Conservation (phyloP, 2,329 filamentous ascomycete genomes). For the Furcasterigmium sp. region DNA sequence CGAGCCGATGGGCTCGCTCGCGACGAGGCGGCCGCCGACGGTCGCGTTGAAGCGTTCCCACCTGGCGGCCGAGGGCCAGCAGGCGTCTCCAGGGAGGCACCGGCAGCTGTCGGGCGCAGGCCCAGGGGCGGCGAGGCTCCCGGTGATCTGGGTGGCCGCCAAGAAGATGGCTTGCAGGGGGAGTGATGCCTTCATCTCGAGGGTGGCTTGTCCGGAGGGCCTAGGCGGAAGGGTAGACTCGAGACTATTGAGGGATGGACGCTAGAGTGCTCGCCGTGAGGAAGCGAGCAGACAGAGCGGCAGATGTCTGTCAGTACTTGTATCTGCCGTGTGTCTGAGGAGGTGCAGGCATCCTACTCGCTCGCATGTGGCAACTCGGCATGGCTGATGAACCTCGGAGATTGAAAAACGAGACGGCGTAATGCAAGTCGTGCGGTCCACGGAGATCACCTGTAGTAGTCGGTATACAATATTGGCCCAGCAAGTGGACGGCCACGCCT, state of each 20-base stretch:
- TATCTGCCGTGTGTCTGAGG: too few species aligned
- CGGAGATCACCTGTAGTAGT: too few species aligned
- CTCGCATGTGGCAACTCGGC: too few species aligned
- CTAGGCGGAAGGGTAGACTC: neutral
- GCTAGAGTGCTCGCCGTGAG: neutral
- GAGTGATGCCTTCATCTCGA: conserved; percentile 10
- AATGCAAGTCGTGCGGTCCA: too few species aligned
- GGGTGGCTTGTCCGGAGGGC: neutral
- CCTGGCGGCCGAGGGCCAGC: conserved; percentile 42
- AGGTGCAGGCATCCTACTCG: too few species aligned
- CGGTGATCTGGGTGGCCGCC: conserved; percentile 6
- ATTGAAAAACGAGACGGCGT: too few species aligned
- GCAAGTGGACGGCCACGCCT: too few species aligned
- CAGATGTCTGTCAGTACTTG: neutral
- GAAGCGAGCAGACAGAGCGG: neutral
- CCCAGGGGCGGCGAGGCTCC: conserved; percentile 5
- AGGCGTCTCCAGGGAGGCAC: conserved; percentile 44
- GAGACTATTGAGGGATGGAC: too few species aligned
- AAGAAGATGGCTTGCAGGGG: conserved; percentile 10
- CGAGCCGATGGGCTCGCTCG: conserved; percentile 44
- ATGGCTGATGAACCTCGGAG: too few species aligned
- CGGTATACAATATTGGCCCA: too few species aligned
- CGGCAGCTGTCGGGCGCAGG: conserved; percentile 24
- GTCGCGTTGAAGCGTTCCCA: conserved; percentile 49
- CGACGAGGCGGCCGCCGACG: conserved; percentile 43